Percentiles rank a stretch among this genome's conserved stretches.
These are phyloP conservation scores for Hysterangium stoloniferum DNA, from an alignment of 768 basidiomycete genomes.

Conservation along the genomic window DNA sequence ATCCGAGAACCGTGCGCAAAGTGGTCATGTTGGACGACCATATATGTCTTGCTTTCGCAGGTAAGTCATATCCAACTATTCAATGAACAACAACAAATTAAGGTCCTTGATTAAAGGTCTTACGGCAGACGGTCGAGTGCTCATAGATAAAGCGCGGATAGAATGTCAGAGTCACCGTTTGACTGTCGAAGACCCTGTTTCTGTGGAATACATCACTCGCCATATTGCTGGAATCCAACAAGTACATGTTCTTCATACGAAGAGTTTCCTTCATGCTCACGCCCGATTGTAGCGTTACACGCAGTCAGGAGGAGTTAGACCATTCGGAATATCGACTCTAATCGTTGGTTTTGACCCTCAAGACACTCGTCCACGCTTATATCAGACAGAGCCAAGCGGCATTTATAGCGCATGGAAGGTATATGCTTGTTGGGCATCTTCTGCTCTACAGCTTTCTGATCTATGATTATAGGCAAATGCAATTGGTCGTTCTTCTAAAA, in stretches of 20 bases:
- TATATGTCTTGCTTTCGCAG: constrained; percentile 93
- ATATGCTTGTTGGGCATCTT: constrained; percentile 18
- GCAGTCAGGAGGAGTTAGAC: constrained; percentile 96
- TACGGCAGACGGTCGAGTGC: constrained; percentile 93
- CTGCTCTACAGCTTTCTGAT: too few species aligned
- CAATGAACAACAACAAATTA: background rate
- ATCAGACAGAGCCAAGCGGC: constrained; percentile 96
- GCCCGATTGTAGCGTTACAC: constrained; percentile 71
- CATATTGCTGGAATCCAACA: constrained; percentile 99
- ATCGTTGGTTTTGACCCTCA: constrained; percentile 96
- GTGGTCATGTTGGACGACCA: constrained; percentile 99
- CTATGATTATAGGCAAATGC: constrained; percentile 70
- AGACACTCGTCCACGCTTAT: constrained; percentile 79
- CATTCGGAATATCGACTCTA: constrained; percentile 95
- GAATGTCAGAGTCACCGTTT: constrained; percentile 97
- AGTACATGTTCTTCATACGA: constrained; percentile 35
- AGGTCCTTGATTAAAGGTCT: constrained; percentile 50
- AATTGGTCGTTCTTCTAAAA: constrained; percentile 96
- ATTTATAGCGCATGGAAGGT: constrained; percentile 99
- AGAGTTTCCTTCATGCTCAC: background rate
- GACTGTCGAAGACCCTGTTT: constrained; percentile 97
- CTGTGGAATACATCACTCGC: constrained; percentile 96
- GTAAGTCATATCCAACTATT: too few species aligned
- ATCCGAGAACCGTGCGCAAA: constrained; percentile 94
- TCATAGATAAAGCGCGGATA: constrained; percentile 96